Conservation (phyloP, 2,329 filamentous ascomycete species). For the Cercospora berteroae region DNA sequence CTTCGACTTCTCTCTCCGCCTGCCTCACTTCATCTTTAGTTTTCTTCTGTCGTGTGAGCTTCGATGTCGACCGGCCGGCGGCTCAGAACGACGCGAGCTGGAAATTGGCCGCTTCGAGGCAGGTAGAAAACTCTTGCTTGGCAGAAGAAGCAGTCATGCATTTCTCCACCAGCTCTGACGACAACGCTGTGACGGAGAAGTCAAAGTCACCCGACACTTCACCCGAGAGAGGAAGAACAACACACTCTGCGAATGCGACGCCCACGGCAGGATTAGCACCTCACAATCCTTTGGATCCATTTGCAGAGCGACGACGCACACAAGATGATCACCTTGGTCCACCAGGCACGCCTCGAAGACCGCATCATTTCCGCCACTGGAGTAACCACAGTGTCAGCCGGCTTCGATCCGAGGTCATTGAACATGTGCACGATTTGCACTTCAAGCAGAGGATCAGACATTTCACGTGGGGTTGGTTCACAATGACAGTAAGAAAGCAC, state of each 20-base stretch:
- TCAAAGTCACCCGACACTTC: conserved; percentile 1
- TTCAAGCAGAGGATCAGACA: conserved; percentile 59
- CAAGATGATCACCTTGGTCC: conserved; percentile 5
- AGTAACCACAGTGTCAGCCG: conserved; percentile 16
- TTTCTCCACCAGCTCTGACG: background rate
- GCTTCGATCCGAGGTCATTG: conserved; percentile 8
- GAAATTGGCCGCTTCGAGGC: background rate
- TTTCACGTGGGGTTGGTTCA: conserved; percentile 78
- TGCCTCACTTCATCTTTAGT: background rate
- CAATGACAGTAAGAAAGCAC: conserved; percentile 48
- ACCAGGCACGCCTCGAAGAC: background rate
- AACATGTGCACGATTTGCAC: conserved; percentile 38
- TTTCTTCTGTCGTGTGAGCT: background rate
- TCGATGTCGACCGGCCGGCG: background rate
- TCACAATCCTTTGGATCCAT: background rate
- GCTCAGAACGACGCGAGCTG: background rate
- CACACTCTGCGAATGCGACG: background rate
- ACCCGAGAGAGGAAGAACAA: background rate
- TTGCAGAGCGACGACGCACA: background rate
- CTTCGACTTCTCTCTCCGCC: conserved; percentile 1
- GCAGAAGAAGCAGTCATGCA: conserved; percentile 1
- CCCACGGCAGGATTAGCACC: background rate
- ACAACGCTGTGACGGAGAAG: background rate
- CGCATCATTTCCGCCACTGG: conserved; percentile 11
- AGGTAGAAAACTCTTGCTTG: background rate